Conservation (phyloP, 106 monocot species). For the Platanthera guangdongensis region DNA sequence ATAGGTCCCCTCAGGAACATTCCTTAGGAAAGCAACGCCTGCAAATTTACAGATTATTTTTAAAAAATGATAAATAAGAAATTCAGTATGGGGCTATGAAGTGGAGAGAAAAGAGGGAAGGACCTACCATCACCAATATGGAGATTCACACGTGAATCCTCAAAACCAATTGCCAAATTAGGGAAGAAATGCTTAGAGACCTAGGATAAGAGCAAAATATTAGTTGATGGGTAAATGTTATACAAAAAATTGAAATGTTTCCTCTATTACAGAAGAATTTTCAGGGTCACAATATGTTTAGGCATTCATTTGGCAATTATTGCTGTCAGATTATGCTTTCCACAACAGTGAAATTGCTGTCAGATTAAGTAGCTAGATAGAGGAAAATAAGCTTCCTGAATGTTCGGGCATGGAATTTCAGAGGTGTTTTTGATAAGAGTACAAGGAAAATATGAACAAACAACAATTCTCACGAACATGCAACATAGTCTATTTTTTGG, state of each 20-base stretch:
- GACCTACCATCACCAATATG: slow-evolving; percentile 23
- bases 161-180: slow-evolving; percentile 23
- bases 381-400: too few species aligned
- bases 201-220: neutral
- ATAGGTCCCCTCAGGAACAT: slow-evolving; percentile 38
- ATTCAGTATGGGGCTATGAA: neutral
- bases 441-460: too few species aligned
- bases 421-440: too few species aligned
- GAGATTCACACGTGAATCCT: slow-evolving; percentile 27
- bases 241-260: neutral
- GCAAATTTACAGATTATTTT: neutral
- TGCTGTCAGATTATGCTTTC: neutral
- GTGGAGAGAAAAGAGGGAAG: neutral
- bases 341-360: neutral
- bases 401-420: too few species aligned
- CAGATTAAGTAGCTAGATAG: too few species aligned
- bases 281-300: neutral
- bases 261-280: neutral
- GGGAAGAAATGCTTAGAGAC: slow-evolving; percentile 30
- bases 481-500: too few species aligned
- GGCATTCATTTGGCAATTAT: neutral
- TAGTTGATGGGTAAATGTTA: neutral
- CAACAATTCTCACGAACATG: too few species aligned
- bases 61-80: neutral
- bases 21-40: slow-evolving; percentile 56